Conservation (phyloP, 306 rosid species). For the Adenanthera pavonina region DNA sequence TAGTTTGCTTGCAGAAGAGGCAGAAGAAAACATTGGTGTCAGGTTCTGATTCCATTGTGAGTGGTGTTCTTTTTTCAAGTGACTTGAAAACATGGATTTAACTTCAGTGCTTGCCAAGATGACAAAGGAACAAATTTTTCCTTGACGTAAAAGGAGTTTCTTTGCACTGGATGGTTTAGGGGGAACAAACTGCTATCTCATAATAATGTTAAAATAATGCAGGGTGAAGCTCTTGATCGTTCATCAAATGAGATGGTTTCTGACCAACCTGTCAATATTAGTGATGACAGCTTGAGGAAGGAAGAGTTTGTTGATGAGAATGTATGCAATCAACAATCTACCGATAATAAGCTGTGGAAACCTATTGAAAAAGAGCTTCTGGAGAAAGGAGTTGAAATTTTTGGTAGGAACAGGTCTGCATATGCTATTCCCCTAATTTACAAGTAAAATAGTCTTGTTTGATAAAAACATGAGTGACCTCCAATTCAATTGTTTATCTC, state of each 20-base stretch:
- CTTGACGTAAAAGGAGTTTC: constrained; percentile 48
- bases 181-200: constrained; percentile 48
- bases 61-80: constrained; percentile 54
- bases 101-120: constrained; percentile 46
- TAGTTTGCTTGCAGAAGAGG: constrained; percentile 83
- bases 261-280: constrained; percentile 60
- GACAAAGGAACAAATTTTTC: constrained; percentile 55
- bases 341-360: constrained; percentile 79
- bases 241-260: constrained; percentile 64
- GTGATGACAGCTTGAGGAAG: constrained; percentile 71
- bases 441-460: background rate
- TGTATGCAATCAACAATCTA: constrained; percentile 61
- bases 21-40: constrained; percentile 81
- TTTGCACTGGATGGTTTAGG: constrained; percentile 47
- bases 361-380: constrained; percentile 83
- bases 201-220: constrained; percentile 48
- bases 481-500: constrained; percentile 7
- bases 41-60: constrained; percentile 82
- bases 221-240: constrained; percentile 58
- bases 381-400: constrained; percentile 89
- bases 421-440: background rate
- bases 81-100: constrained; percentile 55
- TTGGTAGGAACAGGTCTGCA: constrained; percentile 90
- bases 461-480: constrained; percentile 8
- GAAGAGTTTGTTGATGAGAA: constrained; percentile 80